phyloP scores from a whole-genome alignment of 306 rosid genomes.

The Fragaria vesca region DNA sequence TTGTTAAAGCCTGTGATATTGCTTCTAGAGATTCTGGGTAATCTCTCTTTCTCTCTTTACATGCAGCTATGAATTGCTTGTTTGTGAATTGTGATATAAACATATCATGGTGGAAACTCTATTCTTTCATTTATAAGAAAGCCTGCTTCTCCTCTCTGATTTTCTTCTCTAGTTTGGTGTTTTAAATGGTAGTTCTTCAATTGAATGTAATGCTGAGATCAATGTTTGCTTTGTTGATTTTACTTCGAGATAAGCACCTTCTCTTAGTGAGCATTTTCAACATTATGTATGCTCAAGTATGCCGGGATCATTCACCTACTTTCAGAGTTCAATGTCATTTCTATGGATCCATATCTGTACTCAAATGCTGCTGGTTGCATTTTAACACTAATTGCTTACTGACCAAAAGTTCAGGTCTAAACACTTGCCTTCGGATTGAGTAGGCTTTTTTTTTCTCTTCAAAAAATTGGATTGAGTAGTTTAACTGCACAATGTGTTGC shows the following conservation, averaged over 20 bases:
- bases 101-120: background rate
- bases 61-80: background rate
- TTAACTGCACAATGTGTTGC: background rate
- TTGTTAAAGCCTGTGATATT: slow-evolving; percentile 72
- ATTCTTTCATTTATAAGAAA: background rate
- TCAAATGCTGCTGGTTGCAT: background rate
- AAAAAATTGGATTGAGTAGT: background rate
- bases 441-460: background rate
- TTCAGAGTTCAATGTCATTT: background rate
- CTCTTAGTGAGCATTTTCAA: background rate
- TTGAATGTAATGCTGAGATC: background rate
- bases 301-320: background rate
- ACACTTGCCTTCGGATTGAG: background rate
- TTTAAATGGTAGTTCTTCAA: background rate
- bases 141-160: background rate
- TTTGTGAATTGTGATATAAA: background rate
- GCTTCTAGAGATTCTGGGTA: slow-evolving; percentile 66
- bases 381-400: background rate
- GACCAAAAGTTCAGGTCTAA: background rate
- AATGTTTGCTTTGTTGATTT: background rate
- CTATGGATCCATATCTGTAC: background rate
- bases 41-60: background rate
- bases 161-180: background rate
- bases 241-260: background rate
- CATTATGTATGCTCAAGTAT: background rate